Evolutionary conservation across 306 rosid genomes (phyloP), one percentile per base, ranked within the genome.

Genomic region (Canavalia gladiata): DNA sequence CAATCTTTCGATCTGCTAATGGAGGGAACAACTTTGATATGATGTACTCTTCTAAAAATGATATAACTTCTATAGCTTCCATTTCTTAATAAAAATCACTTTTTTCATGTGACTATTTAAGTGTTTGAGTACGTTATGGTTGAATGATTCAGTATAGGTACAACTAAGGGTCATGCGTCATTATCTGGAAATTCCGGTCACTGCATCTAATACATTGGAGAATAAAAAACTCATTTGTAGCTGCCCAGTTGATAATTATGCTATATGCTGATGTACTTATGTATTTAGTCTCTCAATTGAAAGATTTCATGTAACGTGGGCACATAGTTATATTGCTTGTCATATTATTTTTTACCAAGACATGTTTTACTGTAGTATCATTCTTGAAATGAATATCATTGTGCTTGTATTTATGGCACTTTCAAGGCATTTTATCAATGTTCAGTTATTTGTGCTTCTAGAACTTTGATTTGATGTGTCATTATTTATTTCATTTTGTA

Each of bases 1-100:
- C 88, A 60, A 76, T 79, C 87, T 88, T 81, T 79, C 39, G 81
- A 72, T 86, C 89, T 66, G 79, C 89, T 37, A 67, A 82, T 77
- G 87, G 86, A 64, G 90, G 88, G 60, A 88, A 68, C 78, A 91
- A 79, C 83, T 76, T 88, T 68, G 41, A 33, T 31, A 47, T 8
- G 1, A 57, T 45, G 37, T 57, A 34, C 43, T 25, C 33, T 30
- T 47, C 28, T 47, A n/a, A 29, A 1, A 6, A 58, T 67, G 51
- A 43, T 76, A 64, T 18, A 6, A n/a, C 63, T 67, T 34, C 4
- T 66, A n/a, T 51, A 7, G 41, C 3, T 65, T 64, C 6, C 52
- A 4, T 8, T 63, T 77, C 25, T 65, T 64, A 35, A 68, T 78
- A 18, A 49, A 10, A 75, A 66, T 41, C 41, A 25, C 29, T 7